Evolutionary conservation across 257 asterid species (phyloP).

Genomic region (Solanum sparsipilum): DNA sequence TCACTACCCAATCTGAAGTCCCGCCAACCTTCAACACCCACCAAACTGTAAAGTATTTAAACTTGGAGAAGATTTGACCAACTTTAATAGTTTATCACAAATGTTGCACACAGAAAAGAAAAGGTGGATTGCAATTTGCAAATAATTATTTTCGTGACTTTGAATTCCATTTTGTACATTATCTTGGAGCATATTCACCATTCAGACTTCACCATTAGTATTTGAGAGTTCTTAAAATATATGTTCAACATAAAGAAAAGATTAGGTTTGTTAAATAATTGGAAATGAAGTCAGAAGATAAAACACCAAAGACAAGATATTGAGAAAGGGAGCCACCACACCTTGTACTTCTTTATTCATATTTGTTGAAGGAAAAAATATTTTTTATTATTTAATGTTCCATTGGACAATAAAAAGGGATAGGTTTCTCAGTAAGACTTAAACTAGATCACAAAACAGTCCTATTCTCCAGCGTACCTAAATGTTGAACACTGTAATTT

Average conservation of each 20-base stretch:
- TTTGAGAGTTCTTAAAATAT: not conserved
- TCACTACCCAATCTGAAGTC: not conserved
- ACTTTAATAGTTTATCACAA: not conserved
- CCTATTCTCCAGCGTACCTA: conserved; percentile 44
- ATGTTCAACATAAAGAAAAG: not conserved
- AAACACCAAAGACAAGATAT: not conserved
- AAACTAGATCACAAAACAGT: not conserved
- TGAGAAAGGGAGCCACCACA: not conserved
- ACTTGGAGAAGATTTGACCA: not conserved
- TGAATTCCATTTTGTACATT: not conserved
- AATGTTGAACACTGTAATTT: conserved; percentile 57
- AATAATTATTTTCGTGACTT: not conserved
- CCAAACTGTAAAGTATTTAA: not conserved
- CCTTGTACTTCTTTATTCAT: not conserved
- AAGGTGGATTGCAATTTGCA: not conserved
- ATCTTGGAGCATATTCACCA: not conserved
- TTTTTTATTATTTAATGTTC: not conserved
- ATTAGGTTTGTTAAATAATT: not conserved
- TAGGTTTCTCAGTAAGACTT: not conserved
- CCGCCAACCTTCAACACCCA: not conserved
- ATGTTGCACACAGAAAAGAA: not conserved
- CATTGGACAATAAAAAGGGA: not conserved
- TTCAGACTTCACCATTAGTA: not conserved
- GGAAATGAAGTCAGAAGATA: not conserved
- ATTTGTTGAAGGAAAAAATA: not conserved